These are phyloP conservation scores for Teratosphaeria nubilosa DNA, from an alignment of 2,329 filamentous ascomycete species.

Conservation along the genomic window DNA sequence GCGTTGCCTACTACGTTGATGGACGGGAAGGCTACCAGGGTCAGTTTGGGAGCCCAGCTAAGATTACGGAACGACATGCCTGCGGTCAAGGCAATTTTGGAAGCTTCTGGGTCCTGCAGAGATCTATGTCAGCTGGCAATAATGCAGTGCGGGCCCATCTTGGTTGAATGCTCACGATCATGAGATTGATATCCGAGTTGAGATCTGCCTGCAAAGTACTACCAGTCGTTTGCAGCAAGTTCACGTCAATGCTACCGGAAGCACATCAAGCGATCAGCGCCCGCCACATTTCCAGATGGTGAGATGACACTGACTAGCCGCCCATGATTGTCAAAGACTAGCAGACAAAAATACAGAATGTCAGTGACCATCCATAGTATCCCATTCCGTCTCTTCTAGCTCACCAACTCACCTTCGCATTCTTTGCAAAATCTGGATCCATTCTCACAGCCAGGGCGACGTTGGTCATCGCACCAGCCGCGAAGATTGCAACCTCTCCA, in stretches of 20 bases:
- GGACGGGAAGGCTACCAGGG: slow-evolving; percentile 15
- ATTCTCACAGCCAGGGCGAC: slow-evolving; percentile 38
- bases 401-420: slow-evolving; percentile 34
- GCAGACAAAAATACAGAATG: not conserved
- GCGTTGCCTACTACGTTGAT: slow-evolving; percentile 37
- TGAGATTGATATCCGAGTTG: slow-evolving; percentile 38
- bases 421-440: slow-evolving; percentile 37
- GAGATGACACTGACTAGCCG: slow-evolving; percentile 26
- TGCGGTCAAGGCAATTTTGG: slow-evolving; percentile 33
- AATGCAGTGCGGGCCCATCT: slow-evolving; percentile 17
- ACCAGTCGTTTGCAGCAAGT: slow-evolving; percentile 21
- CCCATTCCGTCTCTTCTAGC: too few species aligned
- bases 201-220: slow-evolving; percentile 16
- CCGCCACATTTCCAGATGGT: not conserved
- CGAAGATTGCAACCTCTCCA: slow-evolving; percentile 40
- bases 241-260: slow-evolving; percentile 29
- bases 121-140: too few species aligned
- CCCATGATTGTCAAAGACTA: slow-evolving; percentile 36
- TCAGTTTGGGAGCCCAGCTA: not conserved
- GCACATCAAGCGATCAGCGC: not conserved
- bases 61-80: not conserved
- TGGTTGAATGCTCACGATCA: slow-evolving; percentile 41
- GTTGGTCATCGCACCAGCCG: slow-evolving; percentile 40
- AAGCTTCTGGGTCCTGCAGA: too few species aligned
- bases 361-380: not conserved